Evolutionary conservation across 2,329 filamentous ascomycete species (phyloP).

Genomic region (Xylaria sp.): DNA sequence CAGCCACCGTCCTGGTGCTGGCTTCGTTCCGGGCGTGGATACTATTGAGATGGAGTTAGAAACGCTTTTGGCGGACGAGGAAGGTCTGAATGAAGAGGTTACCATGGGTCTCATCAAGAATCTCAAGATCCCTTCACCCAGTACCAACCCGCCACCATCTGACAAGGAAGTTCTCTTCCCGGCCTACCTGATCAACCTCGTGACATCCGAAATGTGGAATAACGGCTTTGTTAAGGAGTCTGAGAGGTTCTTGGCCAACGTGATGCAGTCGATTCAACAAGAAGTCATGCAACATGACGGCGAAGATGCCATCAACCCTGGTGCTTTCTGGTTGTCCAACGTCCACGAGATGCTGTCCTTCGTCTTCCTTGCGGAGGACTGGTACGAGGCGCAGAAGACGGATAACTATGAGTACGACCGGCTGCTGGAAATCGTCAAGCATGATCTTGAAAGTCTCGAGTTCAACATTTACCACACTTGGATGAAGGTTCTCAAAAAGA

Average conservation of each 20-base stretch:
- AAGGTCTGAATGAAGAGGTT: conserved; percentile 95
- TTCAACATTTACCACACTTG: conserved; percentile 99
- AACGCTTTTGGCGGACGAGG: conserved; percentile 91
- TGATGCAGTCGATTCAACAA: conserved; percentile 99
- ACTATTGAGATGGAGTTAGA: conserved; percentile 96
- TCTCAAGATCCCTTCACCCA: conserved; percentile 92
- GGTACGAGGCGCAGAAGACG: conserved; percentile 99
- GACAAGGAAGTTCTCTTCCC: conserved; percentile 99
- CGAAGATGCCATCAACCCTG: conserved; percentile 95
- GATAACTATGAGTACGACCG: conserved; percentile 99
- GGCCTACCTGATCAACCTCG: conserved; percentile 97
- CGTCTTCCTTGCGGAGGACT: conserved; percentile 98
- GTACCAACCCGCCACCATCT: conserved; percentile 86
- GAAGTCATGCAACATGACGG: conserved; percentile 99
- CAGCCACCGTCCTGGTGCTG: conserved; percentile 76
- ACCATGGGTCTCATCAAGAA: conserved; percentile 96
- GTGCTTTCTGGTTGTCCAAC: conserved; percentile 98
- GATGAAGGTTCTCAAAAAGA: conserved; percentile 99
- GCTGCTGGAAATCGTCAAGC: conserved; percentile 97
- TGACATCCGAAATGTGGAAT: conserved; percentile 99
- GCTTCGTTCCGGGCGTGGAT: conserved; percentile 83
- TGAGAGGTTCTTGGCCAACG: conserved; percentile 96
- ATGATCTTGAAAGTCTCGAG: conserved; percentile 96
- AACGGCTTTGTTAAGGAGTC: conserved; percentile 99
- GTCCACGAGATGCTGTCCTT: conserved; percentile 99